These are phyloP conservation scores for Penicillium fuscoglaucum DNA, from an alignment of 2,329 filamentous ascomycete species.

Conservation along the genomic window DNA sequence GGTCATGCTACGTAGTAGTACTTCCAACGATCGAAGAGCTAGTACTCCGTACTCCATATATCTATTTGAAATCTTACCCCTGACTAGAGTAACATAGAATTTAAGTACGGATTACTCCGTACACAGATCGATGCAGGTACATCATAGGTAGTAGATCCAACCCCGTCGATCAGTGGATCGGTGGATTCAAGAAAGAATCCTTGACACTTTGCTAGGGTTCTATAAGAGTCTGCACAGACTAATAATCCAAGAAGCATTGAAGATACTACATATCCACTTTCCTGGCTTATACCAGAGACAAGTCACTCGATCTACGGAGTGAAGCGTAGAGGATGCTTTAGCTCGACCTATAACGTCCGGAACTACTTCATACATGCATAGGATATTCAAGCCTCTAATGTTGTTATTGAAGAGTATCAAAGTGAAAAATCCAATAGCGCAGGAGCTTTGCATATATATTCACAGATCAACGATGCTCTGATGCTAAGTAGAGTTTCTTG, in stretches of 20 bases:
- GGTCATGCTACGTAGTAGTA: too few species aligned
- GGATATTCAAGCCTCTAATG: neutral
- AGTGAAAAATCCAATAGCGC: neutral
- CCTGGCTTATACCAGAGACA: neutral
- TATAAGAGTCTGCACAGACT: neutral
- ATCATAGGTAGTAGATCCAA: neutral
- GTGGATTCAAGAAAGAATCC: neutral
- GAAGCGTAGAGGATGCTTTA: neutral
- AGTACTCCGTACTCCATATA: too few species aligned
- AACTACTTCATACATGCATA: neutral
- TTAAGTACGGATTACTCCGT: neutral
- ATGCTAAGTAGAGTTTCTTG: neutral
- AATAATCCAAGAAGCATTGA: neutral
- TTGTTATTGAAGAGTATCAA: neutral
- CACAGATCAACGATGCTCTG: neutral
- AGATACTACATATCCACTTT: neutral
- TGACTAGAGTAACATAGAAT: neutral
- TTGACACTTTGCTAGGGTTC: neutral
- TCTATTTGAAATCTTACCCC: neutral
- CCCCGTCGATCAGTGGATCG: conserved; percentile 10
- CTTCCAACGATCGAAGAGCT: neutral
- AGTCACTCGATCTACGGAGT: neutral
- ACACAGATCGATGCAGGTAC: neutral
- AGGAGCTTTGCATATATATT: neutral
- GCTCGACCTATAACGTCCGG: neutral